Conservation (phyloP, 306 rosid genomes). For the Vicia villosa region DNA sequence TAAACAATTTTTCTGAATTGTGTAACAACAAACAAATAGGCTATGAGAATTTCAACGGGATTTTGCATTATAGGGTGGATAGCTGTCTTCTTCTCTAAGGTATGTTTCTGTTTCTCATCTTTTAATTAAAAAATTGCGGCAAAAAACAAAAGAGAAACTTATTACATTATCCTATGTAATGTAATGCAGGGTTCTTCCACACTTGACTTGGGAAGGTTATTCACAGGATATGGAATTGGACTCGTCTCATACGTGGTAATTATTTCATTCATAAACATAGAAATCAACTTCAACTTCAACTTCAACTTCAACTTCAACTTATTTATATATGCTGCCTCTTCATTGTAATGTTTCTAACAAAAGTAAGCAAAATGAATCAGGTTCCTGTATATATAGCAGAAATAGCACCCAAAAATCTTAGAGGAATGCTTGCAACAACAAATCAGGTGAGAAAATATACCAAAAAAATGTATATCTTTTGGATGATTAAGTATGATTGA, state of each 20-base stretch:
- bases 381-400: conserved; percentile 80
- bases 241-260: conserved; percentile 50
- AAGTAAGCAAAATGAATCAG: conserved; percentile 40
- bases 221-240: no score
- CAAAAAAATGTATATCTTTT: conserved; percentile 3
- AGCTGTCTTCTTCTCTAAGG: conserved; percentile 69
- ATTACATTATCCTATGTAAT: no score
- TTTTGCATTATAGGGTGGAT: conserved; percentile 84
- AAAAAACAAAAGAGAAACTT: neutral
- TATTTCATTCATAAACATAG: no score
- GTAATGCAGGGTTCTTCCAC: neutral
- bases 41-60: conserved; percentile 70
- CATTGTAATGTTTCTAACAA: no score
- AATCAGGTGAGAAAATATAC: conserved; percentile 51
- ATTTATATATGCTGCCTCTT: no score
- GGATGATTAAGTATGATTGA: neutral
- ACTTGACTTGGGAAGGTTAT: no score
- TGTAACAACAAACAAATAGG: conserved; percentile 43
- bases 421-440: conserved; percentile 71
- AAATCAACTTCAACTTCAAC: no score
- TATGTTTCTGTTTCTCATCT: conserved; percentile 28
- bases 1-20: no score
- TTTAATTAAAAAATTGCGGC: neutral
- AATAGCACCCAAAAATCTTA: conserved; percentile 70
- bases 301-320: no score